Evolutionary conservation across 2,329 filamentous ascomycete genomes (phyloP), one percentile per base, ranked within the genome.

Genomic region (Capronia epimyces): DNA sequence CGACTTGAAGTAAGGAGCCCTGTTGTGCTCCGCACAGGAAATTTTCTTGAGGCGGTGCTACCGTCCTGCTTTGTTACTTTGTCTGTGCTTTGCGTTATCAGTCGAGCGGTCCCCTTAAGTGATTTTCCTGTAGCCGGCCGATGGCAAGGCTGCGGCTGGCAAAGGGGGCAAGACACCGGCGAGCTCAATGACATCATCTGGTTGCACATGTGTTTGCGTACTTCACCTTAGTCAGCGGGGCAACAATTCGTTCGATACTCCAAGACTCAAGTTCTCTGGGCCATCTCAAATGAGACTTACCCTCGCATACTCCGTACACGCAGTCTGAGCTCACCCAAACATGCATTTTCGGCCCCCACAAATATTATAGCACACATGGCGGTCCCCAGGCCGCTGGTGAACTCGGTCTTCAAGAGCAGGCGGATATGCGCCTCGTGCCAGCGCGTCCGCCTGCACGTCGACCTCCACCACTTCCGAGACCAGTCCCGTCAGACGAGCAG

Each of bases 391-490:
- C 34, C 34, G 34, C 34, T 7, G 3, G 20, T 37, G 20, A 37
- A 18, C 8, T 15, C 18, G 15, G 20, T 37, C 6, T 37, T 20
- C 15, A 18, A 37, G 8, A 37, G 15, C 16, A 37, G 34, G 8
- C 20, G 34, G 34, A 37, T 12, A n/a, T 37, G 34, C 18, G 12
- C 8, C 34, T 55, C 57, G 1, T 72, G 69, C 56, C 50, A 64
- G 48, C 69, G 70, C 5, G 50, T 60, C 12, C 53, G 70, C n/a
- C 52, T 64, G 31, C 67, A 68, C 46, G 63, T 60, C 18, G 65
- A 64, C 2, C 57, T n/a, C 56, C 2, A 71, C 65, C 62, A 61
- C 66, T 36, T 47, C 62, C 9, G 42, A 46, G 2, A 63, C 63
- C 27, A 37, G 7, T 7, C n/a, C 18, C 34, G 34, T 7, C 13